Base-by-base conservation (phyloP, 164 flowering plant genomes). In the Santalum album region DNA sequence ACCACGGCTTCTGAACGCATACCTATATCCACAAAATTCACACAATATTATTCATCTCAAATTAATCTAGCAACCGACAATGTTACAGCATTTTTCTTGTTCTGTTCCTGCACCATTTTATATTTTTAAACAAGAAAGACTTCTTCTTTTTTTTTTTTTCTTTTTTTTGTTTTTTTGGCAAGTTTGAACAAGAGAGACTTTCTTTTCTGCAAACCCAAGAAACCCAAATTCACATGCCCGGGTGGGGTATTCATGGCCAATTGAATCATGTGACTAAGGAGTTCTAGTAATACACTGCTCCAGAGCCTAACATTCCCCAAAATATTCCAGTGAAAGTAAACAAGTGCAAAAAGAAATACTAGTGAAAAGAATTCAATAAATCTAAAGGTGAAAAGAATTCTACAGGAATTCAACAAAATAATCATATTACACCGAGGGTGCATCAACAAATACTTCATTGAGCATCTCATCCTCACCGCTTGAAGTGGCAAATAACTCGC, bases 351-450 rank as follows among this genome's bases (percentile, higher is more conserved):
- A 19, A 53, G 34, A 9, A 22, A n/a, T n/a, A n/a, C n/a, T 25
- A 48, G 24, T 36, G 24, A 17, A 55, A 61, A 55, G 51, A 68
- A 63, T 55, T 58, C n/a, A 55, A 54, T 35, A 29, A 29, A 29
- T 3, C 4, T 53, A 55, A 63, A 46, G 57, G 64, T 57, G 57
- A 20, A 61, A 6, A 57, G 1, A 57, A 48, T 53, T 53, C 54
- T 56, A 57, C 58, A 66, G 39, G 47, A 61, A 52, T 54, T 0
- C 0, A 50, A 29, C 51, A 68, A 49, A 35, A 49, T 4, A 49
- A 22, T n/a, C n/a, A n/a, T 52, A 59, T 75, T 75, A 75, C 70
- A 69, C 63, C 54, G 65, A 66, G 65, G 73, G 49, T 54, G 72
- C 56, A 52, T 75, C 73, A 15, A 62, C 60, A 65, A 70, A 70